A percentile compares a stretch with the other conserved stretches of the same genome.
Evolutionary conservation across 2,329 filamentous ascomycete genomes (phyloP).

Genomic region (Aspergillus transmontanensis): DNA sequence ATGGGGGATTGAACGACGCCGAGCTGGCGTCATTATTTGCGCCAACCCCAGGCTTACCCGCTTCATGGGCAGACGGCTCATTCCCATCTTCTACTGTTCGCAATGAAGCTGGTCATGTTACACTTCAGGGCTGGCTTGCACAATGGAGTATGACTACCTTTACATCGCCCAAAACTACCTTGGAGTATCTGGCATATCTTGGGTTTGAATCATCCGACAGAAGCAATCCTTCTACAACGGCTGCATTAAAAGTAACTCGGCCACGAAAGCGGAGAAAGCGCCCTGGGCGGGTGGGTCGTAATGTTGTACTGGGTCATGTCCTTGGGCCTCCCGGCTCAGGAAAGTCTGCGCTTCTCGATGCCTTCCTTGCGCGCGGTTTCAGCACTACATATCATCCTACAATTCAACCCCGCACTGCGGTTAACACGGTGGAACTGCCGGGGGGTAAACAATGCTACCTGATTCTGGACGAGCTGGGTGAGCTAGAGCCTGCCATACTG

Average conservation of each 20-base stretch:
- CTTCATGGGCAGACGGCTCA: constrained; percentile 82
- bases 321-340: constrained; percentile 83
- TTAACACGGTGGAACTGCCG: constrained; percentile 94
- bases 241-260: constrained; percentile 90
- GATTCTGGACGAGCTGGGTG: constrained; percentile 91
- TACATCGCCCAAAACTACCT: constrained; percentile 87
- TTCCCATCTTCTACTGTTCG: constrained; percentile 94
- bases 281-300: constrained; percentile 85
- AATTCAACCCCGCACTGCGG: constrained; percentile 88
- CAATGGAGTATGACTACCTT: constrained; percentile 99
- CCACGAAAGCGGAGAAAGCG: constrained; percentile 80
- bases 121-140: constrained; percentile 94
- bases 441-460: constrained; percentile 97
- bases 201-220: constrained; percentile 81
- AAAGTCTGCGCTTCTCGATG: constrained; percentile 87
- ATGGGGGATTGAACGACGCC: constrained; percentile 84
- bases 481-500: constrained; percentile 90
- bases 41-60: constrained; percentile 85
- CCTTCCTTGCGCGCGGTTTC: constrained; percentile 88
- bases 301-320: constrained; percentile 92
- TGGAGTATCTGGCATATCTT: constrained; percentile 94
- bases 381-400: constrained; percentile 84
- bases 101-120: constrained; percentile 94
- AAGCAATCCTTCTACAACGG: constrained; percentile 73
- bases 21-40: constrained; percentile 88